Evolutionary conservation across 2,329 filamentous ascomycete species (phyloP).

Genomic region (Aspergillus pseudotamarii): DNA sequence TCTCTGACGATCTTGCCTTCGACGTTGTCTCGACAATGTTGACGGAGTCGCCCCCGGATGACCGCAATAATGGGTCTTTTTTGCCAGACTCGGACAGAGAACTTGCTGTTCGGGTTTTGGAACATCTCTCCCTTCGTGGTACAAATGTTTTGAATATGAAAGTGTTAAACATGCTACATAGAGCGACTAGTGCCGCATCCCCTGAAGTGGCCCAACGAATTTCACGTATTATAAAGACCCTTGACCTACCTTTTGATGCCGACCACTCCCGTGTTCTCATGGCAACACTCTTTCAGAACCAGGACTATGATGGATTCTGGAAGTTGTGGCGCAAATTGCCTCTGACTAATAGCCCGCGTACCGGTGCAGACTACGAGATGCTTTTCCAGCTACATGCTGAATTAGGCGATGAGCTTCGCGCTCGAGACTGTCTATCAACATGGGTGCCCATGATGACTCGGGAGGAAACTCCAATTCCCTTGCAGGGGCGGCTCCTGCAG

Average conservation of each 20-base stretch:
- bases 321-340: conserved; percentile 61
- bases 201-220: conserved; percentile 25
- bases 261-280: conserved; percentile 34
- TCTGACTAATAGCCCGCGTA: conserved; percentile 53
- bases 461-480: conserved; percentile 55
- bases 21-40: conserved; percentile 44
- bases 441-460: conserved; percentile 62
- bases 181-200: conserved; percentile 33
- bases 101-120: conserved; percentile 44
- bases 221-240: conserved; percentile 32
- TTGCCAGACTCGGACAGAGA: conserved; percentile 33
- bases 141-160: conserved; percentile 47
- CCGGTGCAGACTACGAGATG: conserved; percentile 57
- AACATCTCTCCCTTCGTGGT: conserved; percentile 46
- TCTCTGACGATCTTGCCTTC: conserved; percentile 39
- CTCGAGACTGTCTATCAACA: conserved; percentile 55
- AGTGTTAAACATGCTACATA: conserved; percentile 50
- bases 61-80: not conserved
- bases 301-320: conserved; percentile 63
- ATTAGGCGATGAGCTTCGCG: conserved; percentile 44
- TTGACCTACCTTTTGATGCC: conserved; percentile 33
- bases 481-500: conserved; percentile 48
- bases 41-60: conserved; percentile 20
- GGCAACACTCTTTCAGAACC: conserved; percentile 39
- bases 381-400: conserved; percentile 56